phyloP scores from a whole-genome alignment of 1,139 yeast species.

The Sugiyamaella paludigena region DNA sequence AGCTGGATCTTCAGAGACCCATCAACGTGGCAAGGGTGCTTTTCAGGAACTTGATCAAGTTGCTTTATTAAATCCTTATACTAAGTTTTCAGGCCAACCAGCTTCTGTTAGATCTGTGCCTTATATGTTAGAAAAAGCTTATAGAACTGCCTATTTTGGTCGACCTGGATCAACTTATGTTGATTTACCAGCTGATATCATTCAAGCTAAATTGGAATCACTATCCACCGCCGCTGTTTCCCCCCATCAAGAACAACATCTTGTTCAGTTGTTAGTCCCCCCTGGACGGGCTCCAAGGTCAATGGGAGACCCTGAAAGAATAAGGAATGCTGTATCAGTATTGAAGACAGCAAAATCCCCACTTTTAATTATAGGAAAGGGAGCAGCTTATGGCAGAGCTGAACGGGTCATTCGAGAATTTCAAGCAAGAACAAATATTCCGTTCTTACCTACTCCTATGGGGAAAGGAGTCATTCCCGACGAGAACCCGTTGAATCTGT shows the following conservation, averaged over 20 bases:
- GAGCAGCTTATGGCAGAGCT: slow-evolving; percentile 50
- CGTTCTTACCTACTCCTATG: slow-evolving; percentile 70
- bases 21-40: slow-evolving; percentile 54
- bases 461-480: slow-evolving; percentile 68
- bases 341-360: slow-evolving; percentile 45
- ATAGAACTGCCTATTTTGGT: slow-evolving; percentile 48
- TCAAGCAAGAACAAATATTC: slow-evolving; percentile 43
- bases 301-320: slow-evolving; percentile 42
- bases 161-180: slow-evolving; percentile 58
- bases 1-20: slow-evolving; percentile 56
- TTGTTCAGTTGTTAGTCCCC: slow-evolving; percentile 17
- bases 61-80: slow-evolving; percentile 44
- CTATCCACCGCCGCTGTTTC: too few relatives aligned
- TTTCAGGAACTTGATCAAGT: slow-evolving; percentile 68
- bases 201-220: slow-evolving; percentile 38
- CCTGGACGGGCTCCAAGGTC: slow-evolving; percentile 41
- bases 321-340: slow-evolving; percentile 40
- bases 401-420: slow-evolving; percentile 42
- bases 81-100: slow-evolving; percentile 53
- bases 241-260: slow-evolving; percentile 3
- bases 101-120: slow-evolving; percentile 41
- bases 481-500: slow-evolving; percentile 45
- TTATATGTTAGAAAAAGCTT: slow-evolving; percentile 48
- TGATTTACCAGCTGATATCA: slow-evolving; percentile 61
- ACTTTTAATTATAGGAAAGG: slow-evolving; percentile 60